Evolutionary conservation across 495 filamentous ascomycete species (phyloP).

Genomic region (Annulohypoxylon bovei): DNA sequence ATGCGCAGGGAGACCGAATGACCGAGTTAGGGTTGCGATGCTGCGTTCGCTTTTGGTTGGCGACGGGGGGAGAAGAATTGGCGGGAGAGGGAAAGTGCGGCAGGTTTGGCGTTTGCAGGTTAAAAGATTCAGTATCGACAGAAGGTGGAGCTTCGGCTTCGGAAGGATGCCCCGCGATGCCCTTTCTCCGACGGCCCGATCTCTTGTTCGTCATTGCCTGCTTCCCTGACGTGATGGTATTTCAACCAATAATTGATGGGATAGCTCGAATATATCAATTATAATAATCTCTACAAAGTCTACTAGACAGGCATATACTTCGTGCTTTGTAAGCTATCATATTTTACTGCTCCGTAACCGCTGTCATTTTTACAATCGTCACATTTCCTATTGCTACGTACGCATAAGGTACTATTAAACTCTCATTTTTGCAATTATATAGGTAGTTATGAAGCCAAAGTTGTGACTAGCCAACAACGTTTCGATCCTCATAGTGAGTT

Average conservation of each 20-base stretch:
- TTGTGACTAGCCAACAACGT: not conserved
- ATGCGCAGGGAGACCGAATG: no score
- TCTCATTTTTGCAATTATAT: not conserved
- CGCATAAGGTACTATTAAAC: not conserved
- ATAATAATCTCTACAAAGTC: not conserved
- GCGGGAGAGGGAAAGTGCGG: not conserved
- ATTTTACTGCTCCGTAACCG: not conserved
- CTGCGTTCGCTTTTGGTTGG: not conserved
- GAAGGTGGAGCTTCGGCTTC: constrained; percentile 14
- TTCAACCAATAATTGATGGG: constrained; percentile 11
- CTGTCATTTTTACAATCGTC: not conserved
- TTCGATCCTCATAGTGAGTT: not conserved
- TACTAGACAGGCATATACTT: not conserved
- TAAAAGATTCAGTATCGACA: constrained; percentile 7
- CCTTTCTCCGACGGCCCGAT: not conserved
- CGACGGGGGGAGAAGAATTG: not conserved
- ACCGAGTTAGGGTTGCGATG: not conserved
- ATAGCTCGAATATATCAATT: not conserved
- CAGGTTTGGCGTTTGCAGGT: not conserved
- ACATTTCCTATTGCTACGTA: not conserved
- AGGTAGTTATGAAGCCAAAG: not conserved
- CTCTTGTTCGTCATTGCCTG: constrained; percentile 4
- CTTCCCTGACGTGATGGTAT: not conserved
- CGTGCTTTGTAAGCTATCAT: not conserved
- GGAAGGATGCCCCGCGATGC: constrained; percentile 11